These are phyloP conservation scores for Sporothrix sp. DNA, from an alignment of 2,329 filamentous ascomycete species.

Conservation along the genomic window DNA sequence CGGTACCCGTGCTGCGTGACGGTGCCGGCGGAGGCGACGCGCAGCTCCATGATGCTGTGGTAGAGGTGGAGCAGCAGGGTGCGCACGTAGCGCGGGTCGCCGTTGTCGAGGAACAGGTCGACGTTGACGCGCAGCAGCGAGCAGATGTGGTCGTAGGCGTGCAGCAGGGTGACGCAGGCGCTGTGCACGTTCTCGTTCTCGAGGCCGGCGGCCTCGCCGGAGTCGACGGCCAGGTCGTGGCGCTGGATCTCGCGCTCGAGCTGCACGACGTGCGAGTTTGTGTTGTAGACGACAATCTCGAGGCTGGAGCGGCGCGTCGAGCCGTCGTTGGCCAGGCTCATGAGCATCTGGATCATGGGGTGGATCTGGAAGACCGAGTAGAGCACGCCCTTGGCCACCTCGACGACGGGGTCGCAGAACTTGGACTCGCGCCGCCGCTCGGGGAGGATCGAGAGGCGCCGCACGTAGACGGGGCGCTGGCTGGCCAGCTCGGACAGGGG, in stretches of 20 bases:
- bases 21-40: conserved; percentile 34
- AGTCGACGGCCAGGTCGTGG: conserved; percentile 42
- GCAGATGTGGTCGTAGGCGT: conserved; percentile 57
- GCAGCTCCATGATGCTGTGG: conserved; percentile 58
- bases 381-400: conserved; percentile 56
- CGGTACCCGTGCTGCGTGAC: conserved; percentile 25
- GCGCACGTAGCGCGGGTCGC: conserved; percentile 56
- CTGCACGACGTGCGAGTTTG: conserved; percentile 55
- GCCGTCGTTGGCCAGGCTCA: conserved; percentile 51
- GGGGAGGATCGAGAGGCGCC: conserved; percentile 52
- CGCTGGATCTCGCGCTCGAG: conserved; percentile 55
- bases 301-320: conserved; percentile 53
- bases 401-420: conserved; percentile 50
- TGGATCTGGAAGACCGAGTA: conserved; percentile 61
- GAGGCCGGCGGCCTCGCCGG: conserved; percentile 32
- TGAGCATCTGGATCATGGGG: conserved; percentile 56
- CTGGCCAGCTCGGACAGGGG: conserved; percentile 45
- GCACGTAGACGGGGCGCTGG: conserved; percentile 52
- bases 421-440: conserved; percentile 54
- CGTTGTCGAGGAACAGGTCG: conserved; percentile 54
- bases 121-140: conserved; percentile 51
- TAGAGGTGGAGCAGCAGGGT: conserved; percentile 54
- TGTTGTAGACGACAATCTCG: conserved; percentile 59
- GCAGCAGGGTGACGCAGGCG: conserved; percentile 53
- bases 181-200: conserved; percentile 56